Evolutionary conservation across 805 yeast genomes (phyloP), one percentile per base, ranked within the genome.

Genomic region (Tetrapisispora pingtungensis): DNA sequence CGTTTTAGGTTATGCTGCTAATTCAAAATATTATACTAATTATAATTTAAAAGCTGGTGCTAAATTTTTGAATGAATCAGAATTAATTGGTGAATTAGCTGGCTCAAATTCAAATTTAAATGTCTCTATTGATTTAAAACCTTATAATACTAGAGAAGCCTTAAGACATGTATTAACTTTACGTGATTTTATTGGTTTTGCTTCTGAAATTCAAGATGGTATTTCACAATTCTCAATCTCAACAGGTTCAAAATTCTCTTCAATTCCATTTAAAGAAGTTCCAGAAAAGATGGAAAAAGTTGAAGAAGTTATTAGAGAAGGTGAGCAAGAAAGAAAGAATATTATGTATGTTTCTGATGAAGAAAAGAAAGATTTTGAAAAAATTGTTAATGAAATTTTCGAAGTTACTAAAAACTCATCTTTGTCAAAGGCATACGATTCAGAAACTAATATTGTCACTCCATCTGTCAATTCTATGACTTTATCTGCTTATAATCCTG

Each of bases 401-500:
- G 48, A 50, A n/a, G 42, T 49, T 19, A 40, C 53, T 15, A 50
- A 50, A 43, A 30, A 44, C 15, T 42, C 53, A 20, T 42, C 56
- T 13, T 43, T 54, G 7, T 44, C 41, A 17, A 46, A 52, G 13
- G 40, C 54, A 17, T 52, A 53, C 33, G 45, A 51, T 22, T 46
- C 60, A 1, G 55, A 53, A 20, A 40, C 49, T 22, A 47, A 46
- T 35, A 45, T 62, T 14, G 53, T 62, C 19, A 53, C 62, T 0
- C 71, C 72, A 30, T 62, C 68, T 45, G 68, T 77, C 15, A 70
- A 73, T 43, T 83, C 90, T 8, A 65, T 93, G 48, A 75, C 71
- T 43, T 61, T 87, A 41, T 84, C 96, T 13, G 75, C 77, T 43
- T 90, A 96, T 93, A 81, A 84, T 51, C 96, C 97, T 4, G 87